Percentiles rank a stretch among this genome's conserved stretches.
Conservation (phyloP, 176 grass and related monocot species). For the Ensete glaucum region DNA sequence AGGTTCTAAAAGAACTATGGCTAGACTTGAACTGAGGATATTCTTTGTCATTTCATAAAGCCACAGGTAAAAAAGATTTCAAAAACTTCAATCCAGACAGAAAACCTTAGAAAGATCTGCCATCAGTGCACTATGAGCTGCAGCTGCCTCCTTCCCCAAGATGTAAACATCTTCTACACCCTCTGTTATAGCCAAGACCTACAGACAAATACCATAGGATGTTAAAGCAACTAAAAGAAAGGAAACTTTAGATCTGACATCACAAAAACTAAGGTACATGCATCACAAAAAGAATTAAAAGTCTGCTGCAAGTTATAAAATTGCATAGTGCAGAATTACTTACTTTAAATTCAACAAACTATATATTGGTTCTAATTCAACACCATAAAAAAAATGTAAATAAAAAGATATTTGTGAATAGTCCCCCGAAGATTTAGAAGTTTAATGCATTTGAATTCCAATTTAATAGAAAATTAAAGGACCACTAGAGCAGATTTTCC, state of each 20-base stretch:
- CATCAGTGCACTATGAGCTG: slow-evolving; percentile 61
- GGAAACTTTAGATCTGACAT: background rate
- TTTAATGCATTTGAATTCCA: background rate
- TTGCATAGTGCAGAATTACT: background rate
- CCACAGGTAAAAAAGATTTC: background rate
- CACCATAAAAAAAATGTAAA: background rate
- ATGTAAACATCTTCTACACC: slow-evolving; percentile 73
- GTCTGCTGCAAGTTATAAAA: background rate
- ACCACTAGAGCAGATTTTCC: too few relatives aligned
- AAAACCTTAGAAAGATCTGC: slow-evolving; percentile 79
- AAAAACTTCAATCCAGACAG: background rate
- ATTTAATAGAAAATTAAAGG: too few relatives aligned
- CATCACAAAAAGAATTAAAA: background rate
- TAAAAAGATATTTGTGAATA: background rate
- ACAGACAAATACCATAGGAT: slow-evolving; percentile 25
- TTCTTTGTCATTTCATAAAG: background rate
- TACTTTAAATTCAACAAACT: background rate
- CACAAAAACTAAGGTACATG: background rate
- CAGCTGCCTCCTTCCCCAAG: slow-evolving; percentile 70
- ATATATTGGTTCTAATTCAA: background rate
- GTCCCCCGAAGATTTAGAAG: background rate
- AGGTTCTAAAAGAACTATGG: background rate
- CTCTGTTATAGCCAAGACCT: slow-evolving; percentile 94
- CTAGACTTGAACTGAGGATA: background rate
- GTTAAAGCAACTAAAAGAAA: slow-evolving; percentile 16